Evolutionary conservation across 2,329 filamentous ascomycete genomes (phyloP).

Genomic region (Passalora sequoiae): DNA sequence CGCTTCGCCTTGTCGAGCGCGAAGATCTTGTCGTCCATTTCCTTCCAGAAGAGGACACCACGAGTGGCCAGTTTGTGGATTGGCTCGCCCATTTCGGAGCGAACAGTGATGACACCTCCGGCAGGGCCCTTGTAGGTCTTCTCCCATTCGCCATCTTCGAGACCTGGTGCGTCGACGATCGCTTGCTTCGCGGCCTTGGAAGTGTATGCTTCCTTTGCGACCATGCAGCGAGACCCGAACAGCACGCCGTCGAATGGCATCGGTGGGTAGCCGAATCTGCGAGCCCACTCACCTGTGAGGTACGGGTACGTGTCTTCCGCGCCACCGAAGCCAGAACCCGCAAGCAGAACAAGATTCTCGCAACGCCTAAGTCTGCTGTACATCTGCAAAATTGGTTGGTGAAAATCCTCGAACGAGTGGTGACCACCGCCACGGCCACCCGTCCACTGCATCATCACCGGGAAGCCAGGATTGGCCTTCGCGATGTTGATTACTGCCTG

Average conservation of each 20-base stretch:
- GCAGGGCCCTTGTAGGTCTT: conserved; percentile 87
- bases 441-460: conserved; percentile 91
- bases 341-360: conserved; percentile 81
- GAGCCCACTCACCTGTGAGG: conserved; percentile 83
- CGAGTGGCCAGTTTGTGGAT: conserved; percentile 98
- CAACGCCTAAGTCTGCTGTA: conserved; percentile 81
- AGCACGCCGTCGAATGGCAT: conserved; percentile 94
- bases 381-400: conserved; percentile 85
- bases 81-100: conserved; percentile 98
- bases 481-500: conserved; percentile 88
- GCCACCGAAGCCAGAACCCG: conserved; percentile 86
- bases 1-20: conserved; percentile 92
- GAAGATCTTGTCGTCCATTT: conserved; percentile 99
- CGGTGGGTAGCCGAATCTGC: conserved; percentile 75
- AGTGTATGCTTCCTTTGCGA: conserved; percentile 85
- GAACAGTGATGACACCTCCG: conserved; percentile 91
- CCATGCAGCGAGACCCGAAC: conserved; percentile 92
- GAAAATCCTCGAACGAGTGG: conserved; percentile 94
- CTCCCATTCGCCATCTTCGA: conserved; percentile 82
- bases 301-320: conserved; percentile 89
- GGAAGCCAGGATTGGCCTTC: conserved; percentile 88
- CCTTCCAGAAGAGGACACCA: conserved; percentile 93
- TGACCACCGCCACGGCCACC: conserved; percentile 90
- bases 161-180: conserved; percentile 77
- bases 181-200: conserved; percentile 83